Evolutionary conservation across 148 eudicot species (phyloP).

Genomic region (Vaccinium corymbosum): DNA sequence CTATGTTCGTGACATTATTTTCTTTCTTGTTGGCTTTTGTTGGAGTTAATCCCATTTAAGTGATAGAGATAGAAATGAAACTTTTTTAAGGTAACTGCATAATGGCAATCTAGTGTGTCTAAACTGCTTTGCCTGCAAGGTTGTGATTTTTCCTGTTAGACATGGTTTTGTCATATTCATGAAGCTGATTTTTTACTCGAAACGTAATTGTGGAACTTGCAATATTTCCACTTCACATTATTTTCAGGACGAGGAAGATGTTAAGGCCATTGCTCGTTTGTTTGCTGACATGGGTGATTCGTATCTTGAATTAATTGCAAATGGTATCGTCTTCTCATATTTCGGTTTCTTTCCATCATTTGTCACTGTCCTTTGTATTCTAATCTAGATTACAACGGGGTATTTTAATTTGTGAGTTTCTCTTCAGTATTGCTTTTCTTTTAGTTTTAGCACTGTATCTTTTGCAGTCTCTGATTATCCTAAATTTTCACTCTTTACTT

Average conservation of each 20-base stretch:
- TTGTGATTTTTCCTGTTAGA: neutral
- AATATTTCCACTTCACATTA: conserved; percentile 15
- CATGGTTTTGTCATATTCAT: neutral
- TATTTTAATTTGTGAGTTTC: neutral
- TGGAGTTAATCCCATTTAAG: neutral
- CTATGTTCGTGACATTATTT: neutral
- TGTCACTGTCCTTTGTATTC: conserved; percentile 2
- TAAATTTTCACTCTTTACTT: neutral
- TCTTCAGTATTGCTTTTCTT: neutral
- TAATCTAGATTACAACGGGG: conserved; percentile 2
- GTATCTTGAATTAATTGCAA: conserved; percentile 87
- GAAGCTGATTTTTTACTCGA: neutral
- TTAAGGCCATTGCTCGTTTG: conserved; percentile 94
- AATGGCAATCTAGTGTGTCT: neutral
- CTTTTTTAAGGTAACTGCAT: neutral
- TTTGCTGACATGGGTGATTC: conserved; percentile 99
- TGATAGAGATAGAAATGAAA: neutral
- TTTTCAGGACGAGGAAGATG: conserved; percentile 95
- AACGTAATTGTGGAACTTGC: neutral
- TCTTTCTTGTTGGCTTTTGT: neutral
- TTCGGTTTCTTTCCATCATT: neutral
- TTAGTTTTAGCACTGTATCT: neutral
- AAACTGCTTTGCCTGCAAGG: neutral
- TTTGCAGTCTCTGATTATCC: conserved; percentile 14
- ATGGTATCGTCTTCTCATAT: conserved; percentile 45